Evolutionary conservation across 2,329 filamentous ascomycete species (phyloP), one percentile per base, ranked within the genome.

Genomic region (Talaromyces sp.): DNA sequence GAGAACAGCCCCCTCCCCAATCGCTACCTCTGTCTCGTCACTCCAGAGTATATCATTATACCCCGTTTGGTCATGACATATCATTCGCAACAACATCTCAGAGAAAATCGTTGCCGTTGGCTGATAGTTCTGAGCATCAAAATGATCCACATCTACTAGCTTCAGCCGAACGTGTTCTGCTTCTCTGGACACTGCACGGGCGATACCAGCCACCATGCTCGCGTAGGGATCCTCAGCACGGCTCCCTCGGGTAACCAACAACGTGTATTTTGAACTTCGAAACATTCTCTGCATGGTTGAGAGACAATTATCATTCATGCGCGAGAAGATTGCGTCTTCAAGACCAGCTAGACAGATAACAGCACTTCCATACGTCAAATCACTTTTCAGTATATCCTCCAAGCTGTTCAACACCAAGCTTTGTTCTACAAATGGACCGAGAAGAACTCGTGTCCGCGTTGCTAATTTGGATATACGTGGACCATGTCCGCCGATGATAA

Each of bases 21-120:
- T 52, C 9, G 66, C 65, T 4, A 73, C 35, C 58, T 77, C 73
- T 1, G 68, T 70, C 61, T 75, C 73, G 1, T 67, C 63, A 3
- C 66, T 69, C 72, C 73, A 75, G 3, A 74, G 50, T 0, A 73
- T 33, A 14, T 58, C 42, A 23, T 48, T 23, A 18, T 18, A 60
- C 52, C 64, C 12, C 4, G 28, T 44, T 21, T 54, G 11, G 21
- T 60, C 58, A 31, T 35, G 42, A 35, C 6, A 58, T 3, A 39
- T 33, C 50, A 54, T 58, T 11, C 62, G 64, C 6, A 71, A 63
- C 11, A 71, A 64, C 33, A 50, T 58, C 42, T 62, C 56, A 16
- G 11, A 50, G 31, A 54, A 21, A 33, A 54, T 31, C 14, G 14
- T 39, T 28, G 54, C 46, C 23, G 4, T 2, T 31, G 46, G 31